Conservation (phyloP, 208 protist species). For the Balamuthia mandrillaris region DNA sequence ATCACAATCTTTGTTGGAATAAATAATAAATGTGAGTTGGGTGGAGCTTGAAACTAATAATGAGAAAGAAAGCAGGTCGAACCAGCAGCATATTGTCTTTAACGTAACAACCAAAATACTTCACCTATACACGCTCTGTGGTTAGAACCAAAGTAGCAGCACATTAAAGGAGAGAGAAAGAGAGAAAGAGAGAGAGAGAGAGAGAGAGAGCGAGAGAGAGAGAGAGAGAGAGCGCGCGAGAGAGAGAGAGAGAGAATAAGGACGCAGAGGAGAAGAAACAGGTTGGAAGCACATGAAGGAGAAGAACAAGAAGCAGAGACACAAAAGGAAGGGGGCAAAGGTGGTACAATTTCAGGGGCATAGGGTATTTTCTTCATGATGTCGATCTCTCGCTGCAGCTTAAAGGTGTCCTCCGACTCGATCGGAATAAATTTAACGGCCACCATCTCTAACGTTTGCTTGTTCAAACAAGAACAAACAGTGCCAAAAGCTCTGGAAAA, state of each 20-base stretch:
- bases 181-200: too few species aligned
- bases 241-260: neutral
- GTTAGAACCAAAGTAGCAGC: too few species aligned
- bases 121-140: too few species aligned
- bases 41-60: neutral
- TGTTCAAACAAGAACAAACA: slow-evolving; percentile 11
- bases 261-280: neutral
- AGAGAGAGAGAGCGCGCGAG: too few species aligned
- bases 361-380: slow-evolving; percentile 22
- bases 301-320: neutral
- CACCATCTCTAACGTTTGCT: neutral
- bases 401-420: neutral
- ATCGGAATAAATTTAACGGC: slow-evolving; percentile 16
- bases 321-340: neutral
- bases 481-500: neutral
- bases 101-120: neutral
- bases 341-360: neutral
- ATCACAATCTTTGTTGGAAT: slow-evolving; percentile 17
- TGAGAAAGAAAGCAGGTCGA: neutral
- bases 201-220: too few species aligned
- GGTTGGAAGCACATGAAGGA: neutral
- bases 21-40: neutral
- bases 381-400: slow-evolving; percentile 16
- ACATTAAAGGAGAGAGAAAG: too few species aligned
- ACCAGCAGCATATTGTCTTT: slow-evolving; percentile 11